These are phyloP conservation scores for Candida piceae DNA, from an alignment of 805 yeast species.

Conservation along the genomic window DNA sequence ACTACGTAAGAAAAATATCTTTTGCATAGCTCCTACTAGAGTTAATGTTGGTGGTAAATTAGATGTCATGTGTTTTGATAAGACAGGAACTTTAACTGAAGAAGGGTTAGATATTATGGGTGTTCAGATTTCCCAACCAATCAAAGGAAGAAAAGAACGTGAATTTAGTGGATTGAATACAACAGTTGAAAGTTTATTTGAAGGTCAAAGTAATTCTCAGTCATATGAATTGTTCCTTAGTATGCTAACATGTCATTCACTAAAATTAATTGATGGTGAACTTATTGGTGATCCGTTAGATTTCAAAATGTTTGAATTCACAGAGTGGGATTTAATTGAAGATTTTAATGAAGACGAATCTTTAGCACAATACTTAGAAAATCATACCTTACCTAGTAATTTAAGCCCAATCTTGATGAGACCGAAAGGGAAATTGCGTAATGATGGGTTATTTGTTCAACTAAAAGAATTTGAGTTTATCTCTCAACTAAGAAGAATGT, in stretches of 20 bases:
- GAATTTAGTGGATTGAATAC: conserved; percentile 23
- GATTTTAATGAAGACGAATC: conserved; percentile 40
- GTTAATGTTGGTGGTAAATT: conserved; percentile 95
- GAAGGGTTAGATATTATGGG: conserved; percentile 89
- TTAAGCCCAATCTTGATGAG: conserved; percentile 45
- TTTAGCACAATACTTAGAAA: conserved; percentile 16
- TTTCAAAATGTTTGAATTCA: conserved; percentile 86
- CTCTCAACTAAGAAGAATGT: conserved; percentile 83
- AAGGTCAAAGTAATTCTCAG: conserved; percentile 9
- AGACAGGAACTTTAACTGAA: conserved; percentile 96
- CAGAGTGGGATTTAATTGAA: conserved; percentile 73
- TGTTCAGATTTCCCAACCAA: conserved; percentile 33
- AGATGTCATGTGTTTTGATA: conserved; percentile 89
- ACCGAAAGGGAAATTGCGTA: conserved; percentile 28
- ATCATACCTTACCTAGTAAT: conserved; percentile 34
- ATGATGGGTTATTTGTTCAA: conserved; percentile 32
- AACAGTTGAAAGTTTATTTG: conserved; percentile 13
- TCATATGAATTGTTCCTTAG: conserved; percentile 34
- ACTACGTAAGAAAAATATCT: conserved; percentile 62
- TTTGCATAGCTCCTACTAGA: conserved; percentile 90
- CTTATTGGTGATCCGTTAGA: conserved; percentile 93
- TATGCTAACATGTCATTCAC: conserved; percentile 82
- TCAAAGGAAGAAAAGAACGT: conserved; percentile 23
- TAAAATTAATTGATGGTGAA: conserved; percentile 72
- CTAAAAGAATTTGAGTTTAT: conserved; percentile 71